These are phyloP conservation scores for Cercospora sp. DNA, from an alignment of 2,329 filamentous ascomycete species.

Conservation along the genomic window DNA sequence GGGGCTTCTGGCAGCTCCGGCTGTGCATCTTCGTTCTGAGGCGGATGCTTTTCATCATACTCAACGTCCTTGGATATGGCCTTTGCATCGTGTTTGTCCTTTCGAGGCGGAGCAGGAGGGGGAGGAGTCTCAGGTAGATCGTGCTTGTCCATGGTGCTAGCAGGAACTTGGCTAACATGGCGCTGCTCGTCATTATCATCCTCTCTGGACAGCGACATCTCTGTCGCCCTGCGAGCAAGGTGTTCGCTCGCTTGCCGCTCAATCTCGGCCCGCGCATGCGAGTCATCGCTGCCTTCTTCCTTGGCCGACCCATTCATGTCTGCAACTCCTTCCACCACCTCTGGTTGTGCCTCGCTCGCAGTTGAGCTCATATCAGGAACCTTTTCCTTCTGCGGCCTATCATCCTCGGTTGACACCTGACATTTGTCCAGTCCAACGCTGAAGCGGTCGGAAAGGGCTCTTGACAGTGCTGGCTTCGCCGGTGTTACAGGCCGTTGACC, in stretches of 20 bases:
- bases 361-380: conserved; percentile 5
- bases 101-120: conserved; percentile 36
- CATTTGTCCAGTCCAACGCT: conserved; percentile 13
- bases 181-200: conserved; percentile 11
- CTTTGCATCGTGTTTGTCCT: conserved; percentile 28
- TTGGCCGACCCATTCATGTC: not conserved
- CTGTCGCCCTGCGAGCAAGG: conserved; percentile 33
- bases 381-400: conserved; percentile 1
- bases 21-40: conserved; percentile 28
- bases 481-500: conserved; percentile 25
- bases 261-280: conserved; percentile 26
- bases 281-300: conserved; percentile 13
- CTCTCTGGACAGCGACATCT: conserved; percentile 24
- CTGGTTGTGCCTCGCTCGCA: conserved; percentile 6
- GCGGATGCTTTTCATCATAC: conserved; percentile 36
- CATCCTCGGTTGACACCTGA: not conserved
- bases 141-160: conserved; percentile 18
- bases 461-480: conserved; percentile 16
- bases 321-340: not conserved
- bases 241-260: conserved; percentile 37
- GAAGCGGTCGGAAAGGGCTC: conserved; percentile 18
- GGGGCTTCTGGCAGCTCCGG: conserved; percentile 52
- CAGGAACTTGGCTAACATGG: not conserved
- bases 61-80: conserved; percentile 20
- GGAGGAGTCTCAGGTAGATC: conserved; percentile 33